Conservation (phyloP, 352 stramenopile species). For the Phytophthora kernoviae region DNA sequence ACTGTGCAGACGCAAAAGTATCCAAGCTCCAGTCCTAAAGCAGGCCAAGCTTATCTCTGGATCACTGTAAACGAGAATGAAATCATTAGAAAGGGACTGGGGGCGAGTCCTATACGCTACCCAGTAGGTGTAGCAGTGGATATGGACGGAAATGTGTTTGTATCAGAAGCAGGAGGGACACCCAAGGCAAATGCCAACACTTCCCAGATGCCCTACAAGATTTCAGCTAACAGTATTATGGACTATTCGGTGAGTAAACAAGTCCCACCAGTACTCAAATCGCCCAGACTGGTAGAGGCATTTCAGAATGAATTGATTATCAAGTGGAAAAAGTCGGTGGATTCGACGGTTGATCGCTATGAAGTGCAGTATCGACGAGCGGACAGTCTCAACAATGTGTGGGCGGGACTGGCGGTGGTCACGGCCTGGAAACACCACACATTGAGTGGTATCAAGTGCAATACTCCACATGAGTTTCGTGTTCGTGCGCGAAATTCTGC, state of each 20-base stretch:
- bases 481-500: slow-evolving; percentile 67
- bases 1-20: slow-evolving; percentile 78
- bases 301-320: slow-evolving; percentile 57
- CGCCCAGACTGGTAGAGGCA: slow-evolving; percentile 52
- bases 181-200: slow-evolving; percentile 22
- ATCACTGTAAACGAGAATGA: slow-evolving; percentile 72
- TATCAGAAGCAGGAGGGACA: slow-evolving; percentile 44
- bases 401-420: slow-evolving; percentile 46
- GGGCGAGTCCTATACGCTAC: slow-evolving; percentile 57
- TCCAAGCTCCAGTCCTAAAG: slow-evolving; percentile 53
- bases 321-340: slow-evolving; percentile 60
- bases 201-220: slow-evolving; percentile 43
- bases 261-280: slow-evolving; percentile 33
- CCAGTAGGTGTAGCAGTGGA: slow-evolving; percentile 75
- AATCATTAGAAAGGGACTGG: slow-evolving; percentile 56
- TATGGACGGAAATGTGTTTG: slow-evolving; percentile 71
- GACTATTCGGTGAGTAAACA: slow-evolving; percentile 50
- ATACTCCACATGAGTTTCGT: slow-evolving; percentile 64
- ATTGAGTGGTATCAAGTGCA: slow-evolving; percentile 51
- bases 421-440: slow-evolving; percentile 43
- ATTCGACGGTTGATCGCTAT: slow-evolving; percentile 76
- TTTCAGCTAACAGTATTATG: slow-evolving; percentile 71
- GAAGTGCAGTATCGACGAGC: slow-evolving; percentile 68
- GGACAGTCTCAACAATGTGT: slow-evolving; percentile 54
- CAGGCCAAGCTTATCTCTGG: slow-evolving; percentile 75